Conservation (phyloP, 495 filamentous ascomycete species). For the Trichoderma erinaceum region DNA sequence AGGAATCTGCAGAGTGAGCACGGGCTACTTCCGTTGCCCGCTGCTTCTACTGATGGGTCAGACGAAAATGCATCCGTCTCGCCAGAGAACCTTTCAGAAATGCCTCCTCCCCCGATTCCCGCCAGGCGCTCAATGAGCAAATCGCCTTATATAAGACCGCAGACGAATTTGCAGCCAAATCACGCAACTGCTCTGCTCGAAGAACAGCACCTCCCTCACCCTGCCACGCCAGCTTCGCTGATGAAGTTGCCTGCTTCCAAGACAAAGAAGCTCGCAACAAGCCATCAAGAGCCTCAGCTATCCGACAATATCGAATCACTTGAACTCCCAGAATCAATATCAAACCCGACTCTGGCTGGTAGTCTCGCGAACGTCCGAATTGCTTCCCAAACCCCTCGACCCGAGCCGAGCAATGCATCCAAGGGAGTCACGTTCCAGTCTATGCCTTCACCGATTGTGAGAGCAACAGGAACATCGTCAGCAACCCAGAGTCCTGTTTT, state of each 20-base stretch:
- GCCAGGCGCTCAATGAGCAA: slow-evolving; percentile 39
- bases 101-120: slow-evolving; percentile 53
- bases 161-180: slow-evolving; percentile 29
- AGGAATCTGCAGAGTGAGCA: slow-evolving; percentile 22
- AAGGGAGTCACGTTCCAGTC: slow-evolving; percentile 37
- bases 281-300: slow-evolving; percentile 32
- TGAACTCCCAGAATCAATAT: slow-evolving; percentile 56
- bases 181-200: slow-evolving; percentile 47
- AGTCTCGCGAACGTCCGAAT: not conserved
- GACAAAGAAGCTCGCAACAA: slow-evolving; percentile 28
- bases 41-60: slow-evolving; percentile 23
- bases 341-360: slow-evolving; percentile 11
- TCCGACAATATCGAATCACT: slow-evolving; percentile 64
- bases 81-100: slow-evolving; percentile 49
- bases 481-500: slow-evolving; percentile 50
- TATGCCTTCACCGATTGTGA: slow-evolving; percentile 43
- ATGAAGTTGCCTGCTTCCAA: slow-evolving; percentile 56
- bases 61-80: slow-evolving; percentile 49
- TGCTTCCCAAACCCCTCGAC: slow-evolving; percentile 23
- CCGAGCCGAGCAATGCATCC: slow-evolving; percentile 25
- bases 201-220: slow-evolving; percentile 2
- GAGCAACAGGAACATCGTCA: slow-evolving; percentile 36
- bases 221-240: slow-evolving; percentile 68
- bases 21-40: slow-evolving; percentile 20
- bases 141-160: slow-evolving; percentile 45